Evolutionary conservation across 768 basidiomycete genomes (phyloP).

Genomic region (Pulveroboletus sp.): DNA sequence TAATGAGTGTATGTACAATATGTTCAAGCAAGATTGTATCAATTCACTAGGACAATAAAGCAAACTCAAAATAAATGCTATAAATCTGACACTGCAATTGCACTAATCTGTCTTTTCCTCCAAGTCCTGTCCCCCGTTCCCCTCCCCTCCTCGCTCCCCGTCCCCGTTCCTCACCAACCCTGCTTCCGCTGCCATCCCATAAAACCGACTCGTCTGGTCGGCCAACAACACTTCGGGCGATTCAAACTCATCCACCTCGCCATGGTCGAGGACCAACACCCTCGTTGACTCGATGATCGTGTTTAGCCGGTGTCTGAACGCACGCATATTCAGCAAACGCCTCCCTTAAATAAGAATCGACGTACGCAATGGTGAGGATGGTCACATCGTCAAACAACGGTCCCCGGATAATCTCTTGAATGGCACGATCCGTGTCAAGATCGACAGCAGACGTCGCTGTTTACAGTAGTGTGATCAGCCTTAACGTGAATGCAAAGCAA

Average conservation of each 20-base stretch:
- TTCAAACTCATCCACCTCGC: slow-evolving; percentile 84
- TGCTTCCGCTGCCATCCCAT: slow-evolving; percentile 63
- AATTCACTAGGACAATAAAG: no score
- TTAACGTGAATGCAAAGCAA: not conserved
- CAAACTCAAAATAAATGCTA: no score
- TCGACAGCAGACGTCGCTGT: slow-evolving; percentile 87
- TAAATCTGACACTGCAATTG: no score
- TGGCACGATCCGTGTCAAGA: slow-evolving; percentile 83
- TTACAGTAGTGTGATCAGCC: not conserved
- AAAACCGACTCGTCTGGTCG: slow-evolving; percentile 56
- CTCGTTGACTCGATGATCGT: slow-evolving; percentile 82
- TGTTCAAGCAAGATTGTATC: no score
- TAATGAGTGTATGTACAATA: no score
- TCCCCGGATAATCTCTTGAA: slow-evolving; percentile 85
- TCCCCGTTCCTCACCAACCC: slow-evolving; percentile 39
- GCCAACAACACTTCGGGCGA: slow-evolving; percentile 61
- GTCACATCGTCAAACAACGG: slow-evolving; percentile 75
- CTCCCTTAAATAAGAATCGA: slow-evolving; percentile 4
- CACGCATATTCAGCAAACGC: not conserved
- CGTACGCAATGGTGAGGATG: slow-evolving; percentile 84
- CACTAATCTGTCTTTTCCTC: not conserved
- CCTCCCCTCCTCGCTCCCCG: not conserved
- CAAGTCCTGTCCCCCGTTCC: not conserved
- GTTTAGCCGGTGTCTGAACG: slow-evolving; percentile 67
- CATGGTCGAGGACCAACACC: slow-evolving; percentile 79